These are phyloP conservation scores for Rhodotorula glutinis DNA, from an alignment of 1,284 basidiomycete genomes.

Conservation along the genomic window DNA sequence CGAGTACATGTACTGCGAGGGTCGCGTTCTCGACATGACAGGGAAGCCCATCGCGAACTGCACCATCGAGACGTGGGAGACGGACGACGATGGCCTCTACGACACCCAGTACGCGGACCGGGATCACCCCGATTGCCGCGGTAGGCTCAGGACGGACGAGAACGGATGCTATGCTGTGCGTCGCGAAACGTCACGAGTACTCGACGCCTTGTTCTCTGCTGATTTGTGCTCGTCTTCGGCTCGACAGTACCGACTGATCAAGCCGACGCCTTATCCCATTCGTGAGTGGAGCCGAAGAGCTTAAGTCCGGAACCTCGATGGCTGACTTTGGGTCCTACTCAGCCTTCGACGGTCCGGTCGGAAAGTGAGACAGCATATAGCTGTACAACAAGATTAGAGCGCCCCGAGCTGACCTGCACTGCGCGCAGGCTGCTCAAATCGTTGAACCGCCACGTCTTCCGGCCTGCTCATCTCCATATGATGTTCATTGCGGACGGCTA, in stretches of 20 bases:
- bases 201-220: too few species aligned
- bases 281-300: slow-evolving; percentile 53
- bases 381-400: too few species aligned
- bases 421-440: slow-evolving; percentile 53
- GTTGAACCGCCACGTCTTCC: slow-evolving; percentile 68
- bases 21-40: slow-evolving; percentile 56
- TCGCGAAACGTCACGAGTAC: too few species aligned
- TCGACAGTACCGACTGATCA: slow-evolving; percentile 55
- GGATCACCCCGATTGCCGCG: slow-evolving; percentile 68
- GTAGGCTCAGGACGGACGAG: slow-evolving; percentile 60
- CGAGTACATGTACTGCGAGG: slow-evolving; percentile 74
- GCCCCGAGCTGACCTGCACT: too few species aligned
- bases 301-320: background rate
- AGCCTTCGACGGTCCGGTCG: slow-evolving; percentile 63
- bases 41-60: slow-evolving; percentile 67
- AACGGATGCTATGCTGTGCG: slow-evolving; percentile 59
- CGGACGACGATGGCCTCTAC: slow-evolving; percentile 60
- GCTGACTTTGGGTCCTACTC: background rate
- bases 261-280: slow-evolving; percentile 69
- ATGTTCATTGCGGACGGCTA: slow-evolving; percentile 58
- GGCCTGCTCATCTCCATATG: slow-evolving; percentile 46
- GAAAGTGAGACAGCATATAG: slow-evolving; percentile 46
- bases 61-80: slow-evolving; percentile 79
- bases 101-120: slow-evolving; percentile 60
- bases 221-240: rapidly evolving